Evolutionary conservation across 2,329 filamentous ascomycete species (phyloP).

Genomic region (Tolypocladium amazonense): DNA sequence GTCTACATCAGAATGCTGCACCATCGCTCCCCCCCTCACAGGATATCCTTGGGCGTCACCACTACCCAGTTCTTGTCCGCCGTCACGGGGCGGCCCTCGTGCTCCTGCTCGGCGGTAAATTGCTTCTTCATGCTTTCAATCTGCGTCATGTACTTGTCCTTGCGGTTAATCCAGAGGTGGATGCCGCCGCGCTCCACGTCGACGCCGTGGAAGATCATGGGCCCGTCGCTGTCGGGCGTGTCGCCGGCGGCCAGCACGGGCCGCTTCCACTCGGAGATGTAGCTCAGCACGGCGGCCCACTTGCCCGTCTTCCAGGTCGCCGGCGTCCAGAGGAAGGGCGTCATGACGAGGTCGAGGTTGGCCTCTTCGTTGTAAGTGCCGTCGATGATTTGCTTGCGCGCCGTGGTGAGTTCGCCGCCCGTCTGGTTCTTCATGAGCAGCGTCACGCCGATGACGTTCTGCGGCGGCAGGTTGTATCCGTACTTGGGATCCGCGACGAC

Average conservation of each 20-base stretch:
- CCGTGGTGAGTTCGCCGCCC: slow-evolving; percentile 17
- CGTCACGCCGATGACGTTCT: slow-evolving; percentile 33
- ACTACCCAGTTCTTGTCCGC: slow-evolving; percentile 34
- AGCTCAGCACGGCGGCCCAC: slow-evolving; percentile 29
- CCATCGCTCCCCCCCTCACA: slow-evolving; percentile 5
- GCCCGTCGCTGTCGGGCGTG: slow-evolving; percentile 30
- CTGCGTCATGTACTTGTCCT: slow-evolving; percentile 20
- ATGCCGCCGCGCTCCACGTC: slow-evolving; percentile 29
- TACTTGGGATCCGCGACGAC: slow-evolving; percentile 32
- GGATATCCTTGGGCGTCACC: slow-evolving; percentile 28
- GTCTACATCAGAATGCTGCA: not conserved
- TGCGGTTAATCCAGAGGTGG: slow-evolving; percentile 30
- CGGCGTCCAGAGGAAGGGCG: slow-evolving; percentile 30
- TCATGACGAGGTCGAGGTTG: slow-evolving; percentile 28
- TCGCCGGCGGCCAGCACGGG: slow-evolving; percentile 31
- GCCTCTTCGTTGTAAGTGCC: slow-evolving; percentile 22
- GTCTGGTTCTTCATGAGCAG: slow-evolving; percentile 22
- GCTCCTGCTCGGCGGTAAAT: slow-evolving; percentile 20
- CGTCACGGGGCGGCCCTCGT: slow-evolving; percentile 24
- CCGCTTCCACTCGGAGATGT: slow-evolving; percentile 31
- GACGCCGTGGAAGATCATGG: slow-evolving; percentile 33
- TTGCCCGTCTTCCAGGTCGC: slow-evolving; percentile 33
- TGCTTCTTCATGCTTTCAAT: slow-evolving; percentile 26
- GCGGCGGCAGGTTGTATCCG: slow-evolving; percentile 31
- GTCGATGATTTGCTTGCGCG: slow-evolving; percentile 27